Base-by-base conservation (phyloP, 176 grass and related monocot genomes). In the Zoysia japonica region DNA sequence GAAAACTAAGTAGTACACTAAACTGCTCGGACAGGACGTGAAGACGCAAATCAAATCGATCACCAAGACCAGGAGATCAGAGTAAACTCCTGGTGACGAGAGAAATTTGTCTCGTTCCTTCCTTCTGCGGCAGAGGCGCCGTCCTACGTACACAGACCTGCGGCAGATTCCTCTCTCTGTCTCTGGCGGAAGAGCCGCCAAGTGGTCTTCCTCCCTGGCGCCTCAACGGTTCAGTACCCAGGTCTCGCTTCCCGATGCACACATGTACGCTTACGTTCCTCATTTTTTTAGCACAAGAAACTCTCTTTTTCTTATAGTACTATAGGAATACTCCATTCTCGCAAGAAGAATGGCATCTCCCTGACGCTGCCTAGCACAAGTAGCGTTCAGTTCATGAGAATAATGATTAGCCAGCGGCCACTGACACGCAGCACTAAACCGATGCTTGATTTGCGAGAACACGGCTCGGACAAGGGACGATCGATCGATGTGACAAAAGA, bases 381-480 rank as follows among this genome's bases (percentile, higher is more conserved):
- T 28, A 28, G 28, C 28, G 28, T 28, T 28, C 28, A 28, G 28
- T 28, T 28, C 28, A 52, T 41, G 76, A 56, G 64, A 64, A 19
- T 8, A 56, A 79, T 71, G 36, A 84, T 76, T 51, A 80, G 48
- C 6, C 28, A 28, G 28, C 28, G 28, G 37, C 47, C 53, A 20
- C 52, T 83, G 83, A 74, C 39, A 78, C 28, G 28, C 48, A 61
- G 49, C 81, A 70, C 69, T 80, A 84, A 70, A 56, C 73, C 59
- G 45, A 16, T 47, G 54, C 81, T 75, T 75, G 76, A 80, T 84
- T 28, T 88, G 81, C 54, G 20, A 42, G 46, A 50, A 35, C 41
- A 59, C 28, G 28, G n/a, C 57, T 61, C 35, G 20, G 47, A 9
- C 15, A 78, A 28, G 28, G 28, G 28, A 28, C 28, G 28, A 28